Percentiles rank a stretch among this genome's conserved stretches.
These are phyloP conservation scores for Anthostomella pinea DNA, from an alignment of 2,329 filamentous ascomycete genomes.

Conservation along the genomic window DNA sequence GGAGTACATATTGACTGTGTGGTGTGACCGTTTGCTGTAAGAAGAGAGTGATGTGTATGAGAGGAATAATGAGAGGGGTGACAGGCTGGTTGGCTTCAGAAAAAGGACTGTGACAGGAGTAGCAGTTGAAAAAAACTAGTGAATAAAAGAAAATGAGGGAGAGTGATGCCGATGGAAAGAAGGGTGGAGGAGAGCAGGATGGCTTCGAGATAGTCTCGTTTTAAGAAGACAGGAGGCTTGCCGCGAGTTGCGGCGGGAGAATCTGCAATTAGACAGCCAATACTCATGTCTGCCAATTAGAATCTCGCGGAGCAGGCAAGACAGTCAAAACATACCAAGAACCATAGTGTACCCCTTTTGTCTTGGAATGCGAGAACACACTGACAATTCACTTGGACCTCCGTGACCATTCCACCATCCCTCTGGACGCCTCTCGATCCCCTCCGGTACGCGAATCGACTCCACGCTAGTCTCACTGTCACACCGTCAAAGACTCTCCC, in stretches of 20 bases:
- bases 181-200: neutral
- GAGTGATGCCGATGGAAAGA: too few species aligned
- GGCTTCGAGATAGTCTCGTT: conserved; percentile 9
- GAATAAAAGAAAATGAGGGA: conserved; percentile 5
- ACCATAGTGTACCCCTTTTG: conserved; percentile 18
- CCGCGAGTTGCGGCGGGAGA: conserved; percentile 16
- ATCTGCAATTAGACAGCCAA: conserved; percentile 33
- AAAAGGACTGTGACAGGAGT: conserved; percentile 10
- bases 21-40: conserved; percentile 6
- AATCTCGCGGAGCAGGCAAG: conserved; percentile 7
- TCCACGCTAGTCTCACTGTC: conserved; percentile 12
- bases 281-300: conserved; percentile 23
- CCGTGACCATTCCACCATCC: conserved; percentile 10
- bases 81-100: conserved; percentile 1
- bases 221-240: conserved; percentile 20
- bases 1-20: conserved; percentile 29
- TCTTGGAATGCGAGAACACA: conserved; percentile 25
- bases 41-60: neutral
- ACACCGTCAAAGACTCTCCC: conserved; percentile 12
- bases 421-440: conserved; percentile 5
- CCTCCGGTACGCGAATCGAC: too few species aligned
- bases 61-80: conserved; percentile 6
- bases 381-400: conserved; percentile 7
- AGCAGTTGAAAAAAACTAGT: too few species aligned
- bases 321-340: conserved; percentile 25